Evolutionary conservation across 2,329 filamentous ascomycete species (phyloP).

Genomic region (Elsinoe ampelina): DNA sequence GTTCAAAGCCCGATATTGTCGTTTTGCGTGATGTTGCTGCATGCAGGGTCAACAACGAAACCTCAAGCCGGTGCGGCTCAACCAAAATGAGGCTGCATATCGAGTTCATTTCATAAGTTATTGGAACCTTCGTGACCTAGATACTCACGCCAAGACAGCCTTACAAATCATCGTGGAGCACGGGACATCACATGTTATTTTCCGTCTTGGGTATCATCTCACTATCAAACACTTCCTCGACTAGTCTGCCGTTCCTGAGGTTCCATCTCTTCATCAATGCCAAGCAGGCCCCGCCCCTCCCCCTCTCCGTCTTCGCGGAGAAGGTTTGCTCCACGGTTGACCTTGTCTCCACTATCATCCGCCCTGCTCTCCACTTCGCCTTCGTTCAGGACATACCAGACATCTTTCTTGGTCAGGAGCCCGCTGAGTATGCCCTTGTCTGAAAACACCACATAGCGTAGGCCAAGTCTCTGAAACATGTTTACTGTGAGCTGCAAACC

Average conservation of each 20-base stretch:
- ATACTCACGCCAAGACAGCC: too few species aligned
- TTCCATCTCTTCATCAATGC: constrained; percentile 29
- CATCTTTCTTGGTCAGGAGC: constrained; percentile 91
- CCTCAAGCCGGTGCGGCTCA: too few species aligned
- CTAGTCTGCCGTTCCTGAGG: not conserved
- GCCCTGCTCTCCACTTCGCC: constrained; percentile 43
- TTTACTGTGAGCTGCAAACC: constrained; percentile 75
- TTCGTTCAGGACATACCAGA: constrained; percentile 85
- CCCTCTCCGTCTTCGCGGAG: constrained; percentile 30
- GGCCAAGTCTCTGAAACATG: constrained; percentile 89
- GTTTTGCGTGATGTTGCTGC: not conserved
- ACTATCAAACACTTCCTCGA: not conserved
- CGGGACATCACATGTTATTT: not conserved
- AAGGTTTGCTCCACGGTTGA: constrained; percentile 9
- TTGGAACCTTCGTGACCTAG: too few species aligned
- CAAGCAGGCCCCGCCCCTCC: constrained; percentile 38
- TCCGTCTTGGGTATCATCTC: not conserved
- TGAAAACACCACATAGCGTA: constrained; percentile 81
- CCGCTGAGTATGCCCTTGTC: constrained; percentile 76
- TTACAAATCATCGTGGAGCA: too few species aligned
- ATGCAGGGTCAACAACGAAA: not conserved
- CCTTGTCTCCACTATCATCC: constrained; percentile 16
- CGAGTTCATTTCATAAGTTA: too few species aligned
- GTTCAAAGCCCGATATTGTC: not conserved
- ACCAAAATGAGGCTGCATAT: too few species aligned